These are phyloP conservation scores for Lolium multiflorum DNA, from an alignment of 176 grass and related monocot genomes.

Conservation along the genomic window DNA sequence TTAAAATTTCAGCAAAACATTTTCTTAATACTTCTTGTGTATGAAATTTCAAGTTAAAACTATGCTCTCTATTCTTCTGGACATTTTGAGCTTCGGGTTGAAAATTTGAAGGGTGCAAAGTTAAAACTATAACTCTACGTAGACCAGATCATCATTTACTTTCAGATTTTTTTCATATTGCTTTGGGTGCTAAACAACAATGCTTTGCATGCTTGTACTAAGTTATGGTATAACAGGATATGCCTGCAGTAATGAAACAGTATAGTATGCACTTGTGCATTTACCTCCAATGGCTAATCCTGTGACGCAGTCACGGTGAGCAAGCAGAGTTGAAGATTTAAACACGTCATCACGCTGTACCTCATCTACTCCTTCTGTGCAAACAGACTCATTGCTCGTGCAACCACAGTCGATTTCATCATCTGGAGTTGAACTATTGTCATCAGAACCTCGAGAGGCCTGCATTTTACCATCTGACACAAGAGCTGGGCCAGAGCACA, in stretches of 20 bases:
- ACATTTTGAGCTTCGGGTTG: not conserved
- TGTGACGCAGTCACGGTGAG: slow-evolving; percentile 85
- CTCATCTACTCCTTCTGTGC: slow-evolving; percentile 30
- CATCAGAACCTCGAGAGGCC: slow-evolving; percentile 29
- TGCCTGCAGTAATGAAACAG: not conserved
- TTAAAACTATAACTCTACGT: not conserved
- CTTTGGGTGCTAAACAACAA: not conserved
- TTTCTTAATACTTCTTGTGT: not conserved
- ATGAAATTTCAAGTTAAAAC: not conserved
- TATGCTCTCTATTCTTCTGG: not conserved
- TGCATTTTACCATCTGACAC: slow-evolving; percentile 40
- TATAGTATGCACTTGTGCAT: slow-evolving; percentile 8
- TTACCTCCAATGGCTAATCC: slow-evolving; percentile 87
- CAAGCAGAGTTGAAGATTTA: slow-evolving; percentile 58
- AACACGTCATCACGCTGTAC: slow-evolving; percentile 19
- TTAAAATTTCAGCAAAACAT: not conserved
- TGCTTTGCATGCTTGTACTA: not conserved
- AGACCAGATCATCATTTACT: not conserved
- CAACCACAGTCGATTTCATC: slow-evolving; percentile 26
- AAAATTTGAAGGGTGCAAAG: not conserved
- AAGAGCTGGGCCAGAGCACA: slow-evolving; percentile 33
- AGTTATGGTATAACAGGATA: slow-evolving; percentile 13
- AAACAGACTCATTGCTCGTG: slow-evolving; percentile 29
- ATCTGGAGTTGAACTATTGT: slow-evolving; percentile 34
- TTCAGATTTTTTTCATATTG: not conserved